phyloP scores from a whole-genome alignment of 106 monocot species.

The Posidonia australis region DNA sequence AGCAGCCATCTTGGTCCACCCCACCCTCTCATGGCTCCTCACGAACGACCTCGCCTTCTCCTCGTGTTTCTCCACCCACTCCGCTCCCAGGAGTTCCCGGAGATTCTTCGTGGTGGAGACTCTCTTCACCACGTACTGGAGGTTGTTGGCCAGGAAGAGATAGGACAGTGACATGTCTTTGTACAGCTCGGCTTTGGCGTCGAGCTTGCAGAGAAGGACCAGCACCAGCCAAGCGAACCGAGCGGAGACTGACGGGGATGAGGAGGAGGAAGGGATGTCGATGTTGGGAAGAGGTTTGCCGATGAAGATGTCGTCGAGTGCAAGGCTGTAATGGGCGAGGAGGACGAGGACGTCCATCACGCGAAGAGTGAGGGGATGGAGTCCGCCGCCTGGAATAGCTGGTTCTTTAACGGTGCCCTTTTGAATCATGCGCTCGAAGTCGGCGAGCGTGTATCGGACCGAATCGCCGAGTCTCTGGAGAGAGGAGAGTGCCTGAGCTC shows the following conservation, averaged over 20 bases:
- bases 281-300: constrained; percentile 11
- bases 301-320: constrained; percentile 26
- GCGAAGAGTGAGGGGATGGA: constrained; percentile 34
- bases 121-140: constrained; percentile 28
- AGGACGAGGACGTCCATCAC: constrained; percentile 41
- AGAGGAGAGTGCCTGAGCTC: constrained; percentile 22
- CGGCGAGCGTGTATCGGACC: constrained; percentile 16
- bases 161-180: no score
- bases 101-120: no score
- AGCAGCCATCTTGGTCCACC: no score
- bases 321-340: constrained; percentile 48
- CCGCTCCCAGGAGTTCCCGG: no score
- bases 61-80: no score
- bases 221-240: constrained; percentile 34
- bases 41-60: no score
- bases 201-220: constrained; percentile 44
- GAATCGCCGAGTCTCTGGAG: constrained; percentile 38
- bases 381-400: no score
- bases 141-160: constrained; percentile 49
- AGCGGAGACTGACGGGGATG: constrained; percentile 4
- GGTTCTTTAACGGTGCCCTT: constrained; percentile 34
- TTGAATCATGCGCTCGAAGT: constrained; percentile 43
- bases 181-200: constrained; percentile 31
- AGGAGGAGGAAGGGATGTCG: background rate
- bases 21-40: no score